Evolutionary conservation across 2,329 filamentous ascomycete species (phyloP), one percentile per base, ranked within the genome.

Genomic region (Helotiales sp.): DNA sequence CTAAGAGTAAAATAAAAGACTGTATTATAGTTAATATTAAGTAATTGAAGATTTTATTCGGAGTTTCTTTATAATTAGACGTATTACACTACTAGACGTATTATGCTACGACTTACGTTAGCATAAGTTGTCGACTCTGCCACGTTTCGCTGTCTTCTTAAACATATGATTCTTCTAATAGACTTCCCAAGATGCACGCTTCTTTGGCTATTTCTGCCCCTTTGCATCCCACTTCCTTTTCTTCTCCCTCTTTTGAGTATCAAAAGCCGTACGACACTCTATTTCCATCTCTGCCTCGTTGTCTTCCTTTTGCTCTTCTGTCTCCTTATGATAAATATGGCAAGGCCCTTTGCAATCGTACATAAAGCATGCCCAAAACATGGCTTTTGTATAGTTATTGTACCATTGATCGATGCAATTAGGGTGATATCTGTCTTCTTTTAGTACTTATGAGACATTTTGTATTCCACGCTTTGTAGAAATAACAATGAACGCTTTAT

Each of bases 251-350:
- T 66, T 49, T 28, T 62, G 2, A 26, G 3, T 8, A 49, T 66
- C 40, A 37, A 66, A 62, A n/a, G 40, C 40, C 40, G 15, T 17
- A n/a, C 17, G 17, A 17, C 45, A 49, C 20, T 28, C 20, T 4
- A 11, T 32, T 10, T 58, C 26, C 1, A 63, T 60, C 52, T 49
- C 45, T 30, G 1, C 49, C 37, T 59, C 10, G 20, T 66, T 30
- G 6, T 3, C n/a, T 30, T 63, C 32, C 47, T 59, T 66, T 45
- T 66, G 28, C 22, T 58, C 26, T 1, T 40, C n/a, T 3, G 30
- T 66, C 28, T 66, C 28, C 2, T 20, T n/a, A 15, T 66, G 59
- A n/a, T 66, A 66, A 34, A 66, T 63, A 45, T 66, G n/a, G 45
- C 28, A 66, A 32, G 24, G 50, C 2, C 64, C 50, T 60, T 66